phyloP scores from a whole-genome alignment of 1,139 yeast species.

The Kodamaea sp. region DNA sequence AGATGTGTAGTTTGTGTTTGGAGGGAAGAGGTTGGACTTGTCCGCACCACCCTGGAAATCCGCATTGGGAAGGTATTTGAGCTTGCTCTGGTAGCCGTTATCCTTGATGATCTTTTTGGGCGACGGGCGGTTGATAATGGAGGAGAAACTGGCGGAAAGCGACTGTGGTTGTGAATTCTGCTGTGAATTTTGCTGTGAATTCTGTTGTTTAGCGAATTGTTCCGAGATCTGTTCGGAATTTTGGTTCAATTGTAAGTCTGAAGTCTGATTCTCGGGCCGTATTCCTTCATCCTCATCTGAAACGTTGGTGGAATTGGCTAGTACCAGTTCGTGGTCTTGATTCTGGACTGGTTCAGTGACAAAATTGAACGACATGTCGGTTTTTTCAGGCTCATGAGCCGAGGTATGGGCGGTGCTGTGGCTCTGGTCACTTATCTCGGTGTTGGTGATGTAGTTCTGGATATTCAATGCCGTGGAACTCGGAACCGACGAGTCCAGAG shows the following conservation, averaged over 20 bases:
- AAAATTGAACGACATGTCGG: conserved; percentile 12
- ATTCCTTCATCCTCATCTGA: neutral
- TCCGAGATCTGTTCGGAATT: neutral
- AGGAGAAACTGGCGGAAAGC: conserved; percentile 3
- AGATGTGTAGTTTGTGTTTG: conserved; percentile 2
- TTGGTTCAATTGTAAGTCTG: neutral
- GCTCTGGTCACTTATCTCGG: conserved; percentile 24
- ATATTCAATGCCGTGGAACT: conserved; percentile 27
- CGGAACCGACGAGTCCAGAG: conserved; percentile 25
- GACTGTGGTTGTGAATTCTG: no score
- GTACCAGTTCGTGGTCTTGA: neutral
- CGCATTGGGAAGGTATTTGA: conserved; percentile 37
- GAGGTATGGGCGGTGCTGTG: conserved; percentile 18
- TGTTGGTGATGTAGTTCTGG: conserved; percentile 25
- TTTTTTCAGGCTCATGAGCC: conserved; percentile 11
- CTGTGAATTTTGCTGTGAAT: neutral
- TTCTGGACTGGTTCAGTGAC: conserved; percentile 5
- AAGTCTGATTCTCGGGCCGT: neutral
- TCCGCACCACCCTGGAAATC: conserved; percentile 31
- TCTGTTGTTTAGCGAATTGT: neutral
- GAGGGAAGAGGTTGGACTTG: conserved; percentile 5
- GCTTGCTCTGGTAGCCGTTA: conserved; percentile 30
- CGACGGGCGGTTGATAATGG: conserved; percentile 10
- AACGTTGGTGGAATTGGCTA: neutral
- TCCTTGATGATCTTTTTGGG: conserved; percentile 13